phyloP scores from a whole-genome alignment of 2,329 filamentous ascomycete genomes.

The Sordariomycetes sp. region DNA sequence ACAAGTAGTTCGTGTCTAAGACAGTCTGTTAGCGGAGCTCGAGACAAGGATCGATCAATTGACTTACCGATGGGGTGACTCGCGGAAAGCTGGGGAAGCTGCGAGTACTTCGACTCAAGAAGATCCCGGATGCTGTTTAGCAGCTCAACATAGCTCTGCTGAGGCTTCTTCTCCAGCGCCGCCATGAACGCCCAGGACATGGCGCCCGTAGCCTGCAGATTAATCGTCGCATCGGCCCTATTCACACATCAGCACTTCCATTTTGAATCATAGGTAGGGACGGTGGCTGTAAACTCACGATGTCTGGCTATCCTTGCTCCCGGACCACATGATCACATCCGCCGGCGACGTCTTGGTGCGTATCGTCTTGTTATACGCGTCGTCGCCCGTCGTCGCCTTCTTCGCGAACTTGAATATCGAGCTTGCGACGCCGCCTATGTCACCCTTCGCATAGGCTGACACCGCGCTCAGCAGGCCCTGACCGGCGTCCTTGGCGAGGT shows the following conservation, averaged over 20 bases:
- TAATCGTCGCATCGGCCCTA: constrained; percentile 73
- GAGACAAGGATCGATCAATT: neutral
- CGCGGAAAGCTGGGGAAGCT: constrained; percentile 84
- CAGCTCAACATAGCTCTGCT: constrained; percentile 83
- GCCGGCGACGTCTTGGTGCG: constrained; percentile 78
- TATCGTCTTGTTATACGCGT: constrained; percentile 59
- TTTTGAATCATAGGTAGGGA: neutral
- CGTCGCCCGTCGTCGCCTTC: constrained; percentile 55
- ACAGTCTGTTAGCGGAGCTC: constrained; percentile 17
- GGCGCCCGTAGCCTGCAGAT: constrained; percentile 73
- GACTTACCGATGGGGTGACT: constrained; percentile 76
- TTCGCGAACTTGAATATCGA: constrained; percentile 68
- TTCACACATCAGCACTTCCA: constrained; percentile 10
- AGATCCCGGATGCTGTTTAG: constrained; percentile 84
- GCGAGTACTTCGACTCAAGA: constrained; percentile 63
- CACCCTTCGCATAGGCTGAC: constrained; percentile 63
- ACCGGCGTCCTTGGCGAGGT: constrained; percentile 58
- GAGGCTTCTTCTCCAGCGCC: constrained; percentile 72
- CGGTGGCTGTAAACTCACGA: constrained; percentile 24
- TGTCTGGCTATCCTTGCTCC: constrained; percentile 81
- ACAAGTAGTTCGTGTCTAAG: constrained; percentile 48
- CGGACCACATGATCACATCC: constrained; percentile 88
- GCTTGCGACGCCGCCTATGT: constrained; percentile 63
- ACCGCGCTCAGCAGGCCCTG: constrained; percentile 55
- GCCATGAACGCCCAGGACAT: constrained; percentile 91